Evolutionary conservation across 2,329 filamentous ascomycete genomes (phyloP), one percentile per base, ranked within the genome.

Genomic region (Exophiala calicioides): DNA sequence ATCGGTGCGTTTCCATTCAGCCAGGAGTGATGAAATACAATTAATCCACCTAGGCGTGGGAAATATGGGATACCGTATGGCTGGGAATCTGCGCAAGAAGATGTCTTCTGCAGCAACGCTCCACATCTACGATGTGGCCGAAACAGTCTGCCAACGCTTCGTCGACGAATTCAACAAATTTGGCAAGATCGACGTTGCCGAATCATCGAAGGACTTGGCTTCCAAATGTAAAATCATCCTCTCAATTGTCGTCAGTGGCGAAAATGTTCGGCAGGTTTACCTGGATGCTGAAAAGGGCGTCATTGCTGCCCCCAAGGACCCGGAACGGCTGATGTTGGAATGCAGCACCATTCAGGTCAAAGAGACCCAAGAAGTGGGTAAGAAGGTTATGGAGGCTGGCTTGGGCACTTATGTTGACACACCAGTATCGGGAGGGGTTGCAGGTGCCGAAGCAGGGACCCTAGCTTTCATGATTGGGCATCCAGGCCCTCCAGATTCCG

Each of bases 51-150:
- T n/a, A 40, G 76, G 77, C 55, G 67, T 79, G 1, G 77, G 76
- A 5, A 66, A 69, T 4, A 79, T 79, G 77, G 77, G 77, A 1
- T 68, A 64, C 43, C 75, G 74, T 5, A 79, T 79, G 76, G 67
- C 71, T 2, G 60, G 58, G 16, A 75, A 78, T 57, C 62, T 79
- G n/a, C 67, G 71, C 10, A 67, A 68, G 19, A 77, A 76, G 52
- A 63, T 75, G 38, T 62, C 68, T 2, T 12, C 58, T 5, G 62
- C 66, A 5, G 69, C 70, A 5, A 64, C 63, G 3, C 69, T 79
- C 44, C 68, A 70, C 54, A 66, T 77, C 4, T 73, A 71, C 54
- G 77, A 80, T 55, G 68, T 79, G 2, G 63, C 70, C 3, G 60
- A 66, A 60, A 70, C 16, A 6, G 26, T 39, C 7, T 49, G 45